Base-by-base conservation (phyloP, 345 rosid genomes). In the Rhodomyrtus tomentosa region DNA sequence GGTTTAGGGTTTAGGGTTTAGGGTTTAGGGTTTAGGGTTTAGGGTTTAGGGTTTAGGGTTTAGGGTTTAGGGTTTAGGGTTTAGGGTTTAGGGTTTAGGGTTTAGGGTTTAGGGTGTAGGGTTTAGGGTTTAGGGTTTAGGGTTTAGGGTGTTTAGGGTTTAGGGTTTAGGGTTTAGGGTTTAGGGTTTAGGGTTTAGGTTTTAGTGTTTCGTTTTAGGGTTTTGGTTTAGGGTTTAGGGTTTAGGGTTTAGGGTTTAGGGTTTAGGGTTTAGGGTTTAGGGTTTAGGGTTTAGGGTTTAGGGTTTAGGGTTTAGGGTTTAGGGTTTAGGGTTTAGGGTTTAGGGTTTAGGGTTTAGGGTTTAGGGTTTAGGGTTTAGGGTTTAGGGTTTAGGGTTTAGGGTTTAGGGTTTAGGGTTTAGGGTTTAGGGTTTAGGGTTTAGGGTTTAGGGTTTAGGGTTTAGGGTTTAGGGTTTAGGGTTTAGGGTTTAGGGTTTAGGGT, bases 1-100 rank as follows among this genome's bases (percentile, higher is more conserved):
- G 87, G 85, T 83, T 86, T 83, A 76, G 85, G 87, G 85, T 83
- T 86, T 83, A 55, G 86, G 86, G 81, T 76, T 84, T 59, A 74
- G 83, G 85, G 86, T 59, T 86, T 84, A 83, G 68, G 86, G 84
- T 83, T 86, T 86, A 80, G 83, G 85, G 88, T 83, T 79, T 86
- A 83, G 83, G 88, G 83, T 79, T 83, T 83, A 72, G 82, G 87
- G 79, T 74, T 83, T 55, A 55, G 86, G 86, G 83, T 84, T 84
- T 81, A 50, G 81, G 86, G 82, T 81, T 84, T 81, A 81, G 88
- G 88, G 83, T 86, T 86, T 55, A 51, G 85, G 85, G 83, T 86
- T 86, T 83, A 80, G 83, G 88, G 84, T 84, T 86, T 84, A 59
- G 86, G 81, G 76, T 86, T 83, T 80, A 55, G 84, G 83, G 51